Conservation (phyloP, 768 basidiomycete species). For the Auricularia cornea region DNA sequence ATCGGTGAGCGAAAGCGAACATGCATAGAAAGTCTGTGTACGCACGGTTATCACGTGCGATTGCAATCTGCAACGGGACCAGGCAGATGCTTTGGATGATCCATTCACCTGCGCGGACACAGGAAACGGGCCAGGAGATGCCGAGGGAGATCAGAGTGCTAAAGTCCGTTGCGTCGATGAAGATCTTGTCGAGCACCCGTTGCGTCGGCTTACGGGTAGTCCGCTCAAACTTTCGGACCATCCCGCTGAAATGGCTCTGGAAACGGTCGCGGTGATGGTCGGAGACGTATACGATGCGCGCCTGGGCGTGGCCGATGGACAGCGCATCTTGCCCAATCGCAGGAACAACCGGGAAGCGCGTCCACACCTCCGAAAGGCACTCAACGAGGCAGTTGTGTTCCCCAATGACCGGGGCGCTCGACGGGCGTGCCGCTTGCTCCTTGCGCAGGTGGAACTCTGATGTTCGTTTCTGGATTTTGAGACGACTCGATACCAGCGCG, state of each 20-base stretch:
- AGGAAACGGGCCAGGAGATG: slow-evolving; percentile 25
- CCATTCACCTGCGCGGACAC: slow-evolving; percentile 50
- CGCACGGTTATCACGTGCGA: slow-evolving; percentile 45
- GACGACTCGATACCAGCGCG: slow-evolving; percentile 32
- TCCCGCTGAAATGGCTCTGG: slow-evolving; percentile 34
- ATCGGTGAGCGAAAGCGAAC: neutral
- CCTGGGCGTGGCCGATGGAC: neutral
- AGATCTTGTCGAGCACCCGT: slow-evolving; percentile 32
- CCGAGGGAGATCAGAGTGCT: neutral
- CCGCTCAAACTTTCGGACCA: slow-evolving; percentile 40
- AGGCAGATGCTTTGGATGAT: slow-evolving; percentile 50
- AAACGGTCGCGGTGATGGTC: slow-evolving; percentile 27
- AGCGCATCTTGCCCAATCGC: slow-evolving; percentile 25
- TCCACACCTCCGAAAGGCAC: slow-evolving; percentile 51
- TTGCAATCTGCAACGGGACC: slow-evolving; percentile 55
- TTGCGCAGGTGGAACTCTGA: slow-evolving; percentile 51
- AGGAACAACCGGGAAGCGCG: slow-evolving; percentile 48
- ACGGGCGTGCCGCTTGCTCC: slow-evolving; percentile 19
- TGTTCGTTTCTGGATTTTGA: slow-evolving; percentile 45
- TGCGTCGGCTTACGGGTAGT: slow-evolving; percentile 45
- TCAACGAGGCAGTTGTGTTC: slow-evolving; percentile 36
- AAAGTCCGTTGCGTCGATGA: slow-evolving; percentile 12
- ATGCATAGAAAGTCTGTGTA: neutral
- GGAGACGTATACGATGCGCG: slow-evolving; percentile 37
- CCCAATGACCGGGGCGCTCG: neutral